Evolutionary conservation across 2,329 filamentous ascomycete species (phyloP).

Genomic region (Chaetomiaceae sp.): DNA sequence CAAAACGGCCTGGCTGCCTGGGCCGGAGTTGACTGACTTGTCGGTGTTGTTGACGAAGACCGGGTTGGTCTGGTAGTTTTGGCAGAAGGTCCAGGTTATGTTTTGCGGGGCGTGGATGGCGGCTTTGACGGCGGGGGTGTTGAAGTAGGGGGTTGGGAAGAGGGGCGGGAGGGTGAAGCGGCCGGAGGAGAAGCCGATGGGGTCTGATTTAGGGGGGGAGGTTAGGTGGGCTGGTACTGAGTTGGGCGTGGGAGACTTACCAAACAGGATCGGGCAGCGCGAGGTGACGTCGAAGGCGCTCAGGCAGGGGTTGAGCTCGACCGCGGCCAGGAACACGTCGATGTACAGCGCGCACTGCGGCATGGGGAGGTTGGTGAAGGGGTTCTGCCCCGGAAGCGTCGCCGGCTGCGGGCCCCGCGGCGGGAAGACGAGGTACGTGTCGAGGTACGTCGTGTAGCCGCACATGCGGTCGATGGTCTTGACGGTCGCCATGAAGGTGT

Average conservation of each 20-base stretch:
- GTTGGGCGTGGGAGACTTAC: neutral
- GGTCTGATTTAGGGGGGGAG: neutral
- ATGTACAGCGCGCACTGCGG: slow-evolving; percentile 1
- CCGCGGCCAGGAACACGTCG: neutral
- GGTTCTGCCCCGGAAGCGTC: slow-evolving; percentile 1
- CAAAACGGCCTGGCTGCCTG: slow-evolving; percentile 6
- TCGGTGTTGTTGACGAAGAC: slow-evolving; percentile 5
- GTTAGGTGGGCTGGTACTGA: neutral
- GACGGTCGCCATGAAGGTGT: slow-evolving; percentile 1
- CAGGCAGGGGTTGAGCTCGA: slow-evolving; percentile 7
- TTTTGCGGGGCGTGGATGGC: slow-evolving; percentile 2
- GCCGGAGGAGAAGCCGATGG: slow-evolving; percentile 8
- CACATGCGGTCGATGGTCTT: slow-evolving; percentile 1
- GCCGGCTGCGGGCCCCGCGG: neutral
- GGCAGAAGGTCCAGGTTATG: slow-evolving; percentile 10
- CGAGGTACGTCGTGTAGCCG: slow-evolving; percentile 7
- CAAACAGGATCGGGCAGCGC: slow-evolving; percentile 6
- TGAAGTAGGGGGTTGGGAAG: slow-evolving; percentile 9
- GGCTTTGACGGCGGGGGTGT: slow-evolving; percentile 9
- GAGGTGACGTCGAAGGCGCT: slow-evolving; percentile 5
- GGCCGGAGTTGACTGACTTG: neutral
- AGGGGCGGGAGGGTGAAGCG: neutral
- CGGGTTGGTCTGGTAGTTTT: neutral
- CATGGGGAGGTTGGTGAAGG: neutral
- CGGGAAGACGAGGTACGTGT: slow-evolving; percentile 8